phyloP scores from a whole-genome alignment of 2,329 filamentous ascomycete genomes.

The Pseudocercospora pini-densiflorae region DNA sequence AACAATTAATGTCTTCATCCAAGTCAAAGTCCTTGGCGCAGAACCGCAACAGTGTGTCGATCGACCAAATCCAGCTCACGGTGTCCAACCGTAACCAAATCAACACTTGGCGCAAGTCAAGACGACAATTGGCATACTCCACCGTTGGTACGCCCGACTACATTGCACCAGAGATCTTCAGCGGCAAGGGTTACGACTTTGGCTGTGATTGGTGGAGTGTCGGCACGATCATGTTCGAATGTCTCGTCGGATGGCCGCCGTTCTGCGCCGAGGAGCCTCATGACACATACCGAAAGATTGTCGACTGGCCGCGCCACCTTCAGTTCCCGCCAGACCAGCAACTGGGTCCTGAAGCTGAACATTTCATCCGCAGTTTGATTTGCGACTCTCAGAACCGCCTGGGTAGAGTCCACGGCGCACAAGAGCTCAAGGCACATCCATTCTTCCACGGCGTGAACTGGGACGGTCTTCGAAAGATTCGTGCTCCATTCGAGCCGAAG shows the following conservation, averaged over 20 bases:
- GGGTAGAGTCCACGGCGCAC: constrained; percentile 77
- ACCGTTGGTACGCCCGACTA: constrained; percentile 98
- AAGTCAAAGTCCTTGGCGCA: constrained; percentile 50
- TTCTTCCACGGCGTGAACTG: constrained; percentile 99
- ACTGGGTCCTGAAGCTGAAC: constrained; percentile 84
- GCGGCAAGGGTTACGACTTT: constrained; percentile 92
- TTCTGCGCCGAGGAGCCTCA: constrained; percentile 98
- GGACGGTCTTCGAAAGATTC: constrained; percentile 87
- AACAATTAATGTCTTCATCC: constrained; percentile 78
- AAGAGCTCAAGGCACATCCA: constrained; percentile 89
- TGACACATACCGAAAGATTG: constrained; percentile 98
- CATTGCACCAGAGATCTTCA: constrained; percentile 98
- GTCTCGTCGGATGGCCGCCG: constrained; percentile 95
- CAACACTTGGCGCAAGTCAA: constrained; percentile 97
- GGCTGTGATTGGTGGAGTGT: constrained; percentile 99
- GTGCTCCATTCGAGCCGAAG: constrained; percentile 94
- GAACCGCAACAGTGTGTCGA: constrained; percentile 90
- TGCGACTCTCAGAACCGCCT: constrained; percentile 93
- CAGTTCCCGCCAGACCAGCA: constrained; percentile 97
- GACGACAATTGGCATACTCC: constrained; percentile 94
- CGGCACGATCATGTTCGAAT: constrained; percentile 99
- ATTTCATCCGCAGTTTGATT: constrained; percentile 89
- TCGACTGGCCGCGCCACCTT: constrained; percentile 94
- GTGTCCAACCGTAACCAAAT: constrained; percentile 98
- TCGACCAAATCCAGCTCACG: constrained; percentile 97